These are phyloP conservation scores for Fusarium sp. DNA, from an alignment of 2,329 filamentous ascomycete genomes.

Conservation along the genomic window DNA sequence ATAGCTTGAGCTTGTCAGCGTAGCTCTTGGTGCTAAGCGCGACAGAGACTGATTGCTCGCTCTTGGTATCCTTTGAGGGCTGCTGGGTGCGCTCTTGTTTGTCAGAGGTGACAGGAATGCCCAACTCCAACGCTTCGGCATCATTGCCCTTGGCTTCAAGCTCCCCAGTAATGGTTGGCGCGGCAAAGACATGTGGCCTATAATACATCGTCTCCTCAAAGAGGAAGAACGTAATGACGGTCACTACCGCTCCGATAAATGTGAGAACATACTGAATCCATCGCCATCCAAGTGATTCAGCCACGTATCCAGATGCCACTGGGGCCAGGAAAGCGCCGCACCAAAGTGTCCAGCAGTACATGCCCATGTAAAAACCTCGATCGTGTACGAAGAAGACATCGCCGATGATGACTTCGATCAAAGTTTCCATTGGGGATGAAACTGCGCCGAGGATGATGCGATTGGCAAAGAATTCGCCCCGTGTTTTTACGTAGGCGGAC, in stretches of 20 bases:
- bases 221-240: constrained; percentile 41
- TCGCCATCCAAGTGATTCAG: constrained; percentile 35
- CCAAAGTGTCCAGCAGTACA: constrained; percentile 47
- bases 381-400: constrained; percentile 39
- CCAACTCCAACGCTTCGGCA: neutral
- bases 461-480: constrained; percentile 47
- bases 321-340: constrained; percentile 47
- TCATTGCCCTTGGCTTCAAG: neutral
- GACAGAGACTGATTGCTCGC: neutral
- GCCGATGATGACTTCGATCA: constrained; percentile 18
- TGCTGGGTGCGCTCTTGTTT: constrained; percentile 6
- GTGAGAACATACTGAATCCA: constrained; percentile 49
- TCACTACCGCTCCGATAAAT: constrained; percentile 27
- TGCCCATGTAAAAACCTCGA: constrained; percentile 47
- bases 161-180: constrained; percentile 2
- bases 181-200: constrained; percentile 15
- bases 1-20: constrained; percentile 38
- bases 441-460: constrained; percentile 44
- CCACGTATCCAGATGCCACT: constrained; percentile 45
- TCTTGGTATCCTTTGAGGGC: neutral
- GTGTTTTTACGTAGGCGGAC: constrained; percentile 40
- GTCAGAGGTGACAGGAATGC: neutral
- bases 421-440: constrained; percentile 44
- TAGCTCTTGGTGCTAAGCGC: constrained; percentile 23
- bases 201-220: constrained; percentile 49